phyloP scores from a whole-genome alignment of 495 filamentous ascomycete species.

The Daldinia caldariorum region DNA sequence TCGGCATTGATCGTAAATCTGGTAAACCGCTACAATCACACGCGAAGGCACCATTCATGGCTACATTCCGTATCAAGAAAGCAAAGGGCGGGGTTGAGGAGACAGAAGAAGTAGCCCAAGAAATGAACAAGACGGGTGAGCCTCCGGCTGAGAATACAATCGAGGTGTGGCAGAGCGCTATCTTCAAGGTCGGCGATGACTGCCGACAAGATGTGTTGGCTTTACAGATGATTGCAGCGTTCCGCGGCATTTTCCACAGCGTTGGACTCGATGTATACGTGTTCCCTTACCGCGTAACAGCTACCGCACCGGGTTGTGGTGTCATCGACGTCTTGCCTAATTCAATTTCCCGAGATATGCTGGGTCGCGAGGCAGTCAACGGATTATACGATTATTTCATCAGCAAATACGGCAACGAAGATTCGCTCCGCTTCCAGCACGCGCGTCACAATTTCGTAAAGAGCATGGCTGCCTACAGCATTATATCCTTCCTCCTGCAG shows the following conservation, averaged over 20 bases:
- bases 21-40: slow-evolving; percentile 97
- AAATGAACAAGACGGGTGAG: slow-evolving; percentile 47
- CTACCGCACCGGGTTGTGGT: slow-evolving; percentile 97
- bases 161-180: slow-evolving; percentile 98
- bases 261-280: slow-evolving; percentile 97
- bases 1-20: slow-evolving; percentile 96
- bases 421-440: slow-evolving; percentile 92
- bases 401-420: slow-evolving; percentile 95
- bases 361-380: slow-evolving; percentile 96
- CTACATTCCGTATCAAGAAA: slow-evolving; percentile 95
- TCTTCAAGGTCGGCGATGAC: slow-evolving; percentile 99
- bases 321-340: slow-evolving; percentile 98
- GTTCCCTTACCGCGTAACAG: slow-evolving; percentile 96
- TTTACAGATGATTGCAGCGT: slow-evolving; percentile 96
- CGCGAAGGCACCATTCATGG: slow-evolving; percentile 98
- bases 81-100: slow-evolving; percentile 63
- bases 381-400: slow-evolving; percentile 98
- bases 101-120: slow-evolving; percentile 56
- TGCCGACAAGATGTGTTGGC: slow-evolving; percentile 97
- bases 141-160: slow-evolving; percentile 64
- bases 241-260: slow-evolving; percentile 93
- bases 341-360: slow-evolving; percentile 97
- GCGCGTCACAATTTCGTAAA: slow-evolving; percentile 98
- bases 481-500: slow-evolving; percentile 95
- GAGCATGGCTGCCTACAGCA: slow-evolving; percentile 99